Evolutionary conservation across 768 basidiomycete genomes (phyloP).

Genomic region (Termitomyces sp.): DNA sequence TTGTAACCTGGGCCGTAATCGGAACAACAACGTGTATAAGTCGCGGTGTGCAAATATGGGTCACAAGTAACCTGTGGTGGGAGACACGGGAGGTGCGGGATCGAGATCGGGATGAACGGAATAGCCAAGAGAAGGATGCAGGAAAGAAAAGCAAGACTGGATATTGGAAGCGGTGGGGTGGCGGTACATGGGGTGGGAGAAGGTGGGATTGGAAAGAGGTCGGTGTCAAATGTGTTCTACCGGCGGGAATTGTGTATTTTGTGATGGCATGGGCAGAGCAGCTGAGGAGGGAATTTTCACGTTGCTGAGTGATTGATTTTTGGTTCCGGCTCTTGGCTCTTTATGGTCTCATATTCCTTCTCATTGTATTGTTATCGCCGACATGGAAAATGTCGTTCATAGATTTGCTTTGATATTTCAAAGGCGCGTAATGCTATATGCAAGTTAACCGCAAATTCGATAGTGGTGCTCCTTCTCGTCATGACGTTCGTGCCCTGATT

Average conservation of each 20-base stretch:
- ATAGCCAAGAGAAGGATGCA: conserved; percentile 11
- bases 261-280: conserved; percentile 74
- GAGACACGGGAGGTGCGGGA: conserved; percentile 25
- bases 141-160: conserved; percentile 16
- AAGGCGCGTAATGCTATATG: background rate
- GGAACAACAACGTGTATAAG: conserved; percentile 84
- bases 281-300: conserved; percentile 39
- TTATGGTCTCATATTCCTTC: background rate
- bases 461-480: background rate
- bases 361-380: background rate
- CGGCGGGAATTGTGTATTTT: conserved; percentile 69
- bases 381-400: background rate
- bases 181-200: conserved; percentile 51
- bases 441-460: too few species aligned
- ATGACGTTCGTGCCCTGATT: background rate
- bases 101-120: conserved; percentile 15
- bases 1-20: conserved; percentile 87
- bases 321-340: background rate
- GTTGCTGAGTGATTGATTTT: conserved; percentile 11
- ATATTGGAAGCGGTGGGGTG: conserved; percentile 37
- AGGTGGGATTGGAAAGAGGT: conserved; percentile 83
- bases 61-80: conserved; percentile 82
- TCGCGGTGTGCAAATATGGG: conserved; percentile 89
- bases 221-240: conserved; percentile 60
- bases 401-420: background rate